Percentiles rank a stretch among this genome's conserved stretches.
Evolutionary conservation across 192 early-diverging fungal species (phyloP).

Genomic region (Coemansia pectinata): DNA sequence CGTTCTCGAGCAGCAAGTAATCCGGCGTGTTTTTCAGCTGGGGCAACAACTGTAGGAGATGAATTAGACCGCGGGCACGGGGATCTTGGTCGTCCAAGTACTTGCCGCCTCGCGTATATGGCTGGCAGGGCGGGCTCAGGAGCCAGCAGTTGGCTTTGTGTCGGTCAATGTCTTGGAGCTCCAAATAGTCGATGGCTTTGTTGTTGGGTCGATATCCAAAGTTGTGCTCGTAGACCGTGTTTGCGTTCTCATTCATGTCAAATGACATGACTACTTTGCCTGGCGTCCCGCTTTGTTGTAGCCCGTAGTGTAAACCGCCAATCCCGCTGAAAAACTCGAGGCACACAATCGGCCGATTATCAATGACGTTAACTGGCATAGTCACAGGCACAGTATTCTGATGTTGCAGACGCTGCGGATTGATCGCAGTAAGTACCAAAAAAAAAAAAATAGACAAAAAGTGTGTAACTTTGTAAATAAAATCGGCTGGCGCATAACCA

Average conservation of each 20-base stretch:
- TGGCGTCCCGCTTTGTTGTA: slow-evolving; percentile 26
- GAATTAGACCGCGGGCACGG: slow-evolving; percentile 43
- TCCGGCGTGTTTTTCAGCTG: slow-evolving; percentile 17
- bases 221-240: slow-evolving; percentile 46
- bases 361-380: slow-evolving; percentile 1
- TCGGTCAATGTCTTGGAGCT: slow-evolving; percentile 42
- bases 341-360: slow-evolving; percentile 18
- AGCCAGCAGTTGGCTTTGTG: slow-evolving; percentile 82
- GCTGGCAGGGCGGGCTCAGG: slow-evolving; percentile 91
- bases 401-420: background rate
- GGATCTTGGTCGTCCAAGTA: slow-evolving; percentile 62
- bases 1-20: slow-evolving; percentile 44
- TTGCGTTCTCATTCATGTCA: slow-evolving; percentile 54
- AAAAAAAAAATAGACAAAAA: background rate
- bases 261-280: slow-evolving; percentile 37
- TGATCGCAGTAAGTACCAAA: background rate
- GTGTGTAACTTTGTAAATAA: background rate
- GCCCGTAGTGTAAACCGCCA: slow-evolving; percentile 50
- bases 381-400: background rate
- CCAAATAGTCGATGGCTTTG: slow-evolving; percentile 46
- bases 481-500: background rate
- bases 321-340: slow-evolving; percentile 56
- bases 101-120: slow-evolving; percentile 78
- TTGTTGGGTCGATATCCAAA: slow-evolving; percentile 45
- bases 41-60: slow-evolving; percentile 34